Percentiles rank a stretch among this genome's conserved stretches.
These are phyloP conservation scores for Suillus plorans DNA, from an alignment of 768 basidiomycete genomes.

Conservation along the genomic window DNA sequence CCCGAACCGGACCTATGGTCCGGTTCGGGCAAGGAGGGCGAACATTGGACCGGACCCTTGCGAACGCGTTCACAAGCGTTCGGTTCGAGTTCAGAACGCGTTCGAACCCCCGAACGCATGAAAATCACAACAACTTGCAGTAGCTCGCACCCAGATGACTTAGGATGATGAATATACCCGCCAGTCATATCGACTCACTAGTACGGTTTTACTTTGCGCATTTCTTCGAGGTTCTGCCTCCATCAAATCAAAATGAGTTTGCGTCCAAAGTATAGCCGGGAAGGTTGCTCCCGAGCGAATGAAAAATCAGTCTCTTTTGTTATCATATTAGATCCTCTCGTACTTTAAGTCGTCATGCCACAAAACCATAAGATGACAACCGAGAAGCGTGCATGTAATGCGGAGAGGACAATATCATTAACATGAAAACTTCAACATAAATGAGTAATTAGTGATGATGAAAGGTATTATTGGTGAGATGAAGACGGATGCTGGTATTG, in stretches of 20 bases:
- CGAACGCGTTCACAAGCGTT: too few species aligned
- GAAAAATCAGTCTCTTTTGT: background rate
- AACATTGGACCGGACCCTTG: too few species aligned
- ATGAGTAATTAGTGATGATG: slow-evolving; percentile 13
- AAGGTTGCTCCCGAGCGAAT: background rate
- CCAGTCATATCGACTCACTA: background rate
- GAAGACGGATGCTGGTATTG: slow-evolving; percentile 20
- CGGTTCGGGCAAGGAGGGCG: too few species aligned
- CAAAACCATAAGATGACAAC: background rate
- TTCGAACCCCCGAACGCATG: too few species aligned
- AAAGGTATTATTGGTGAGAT: slow-evolving; percentile 21
- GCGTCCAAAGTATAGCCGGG: background rate
- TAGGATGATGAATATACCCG: background rate
- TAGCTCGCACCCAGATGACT: too few species aligned
- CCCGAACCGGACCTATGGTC: too few species aligned
- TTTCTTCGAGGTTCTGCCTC: background rate
- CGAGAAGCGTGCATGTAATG: background rate
- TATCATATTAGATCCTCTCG: background rate
- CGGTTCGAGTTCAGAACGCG: too few species aligned
- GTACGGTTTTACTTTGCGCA: background rate
- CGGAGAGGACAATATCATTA: background rate
- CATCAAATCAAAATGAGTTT: background rate
- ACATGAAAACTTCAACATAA: too few species aligned
- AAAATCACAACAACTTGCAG: too few species aligned
- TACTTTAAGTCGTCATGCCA: background rate